Evolutionary conservation across 2,329 filamentous ascomycete genomes (phyloP), one percentile per base, ranked within the genome.

Genomic region (Cylindrodendrum hubeiense): DNA sequence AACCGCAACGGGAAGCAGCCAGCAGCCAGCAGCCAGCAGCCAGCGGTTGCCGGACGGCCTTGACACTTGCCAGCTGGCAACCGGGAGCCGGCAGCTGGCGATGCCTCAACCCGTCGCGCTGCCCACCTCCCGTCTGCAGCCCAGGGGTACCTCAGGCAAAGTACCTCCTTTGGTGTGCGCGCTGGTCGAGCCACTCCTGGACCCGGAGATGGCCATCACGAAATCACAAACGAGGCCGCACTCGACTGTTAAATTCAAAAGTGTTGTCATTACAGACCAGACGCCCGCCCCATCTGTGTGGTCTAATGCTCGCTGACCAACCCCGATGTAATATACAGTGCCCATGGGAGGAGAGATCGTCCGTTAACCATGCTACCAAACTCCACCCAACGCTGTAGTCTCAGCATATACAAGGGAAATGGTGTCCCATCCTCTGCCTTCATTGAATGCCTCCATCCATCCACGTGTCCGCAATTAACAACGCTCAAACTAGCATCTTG

Each of bases 281-380:
- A 78, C 77, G 77, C 78, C 78, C 67, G 68, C 71, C 71, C 65
- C 77, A 67, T 62, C 73, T 74, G 68, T 74, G 72, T 79, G 77
- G 80, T 84, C 81, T 84, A 84, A 82, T 82, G 80, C 79, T 81
- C 79, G 79, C 79, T 79, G 77, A 75, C 77, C 77, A 67, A 74
- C 74, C 78, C 79, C 73, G 75, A 76, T 79, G 78, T 85, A 85
- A 79, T 84, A 80, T 86, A 86, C 83, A 86, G 75, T 72, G 76
- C 78, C 80, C 79, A 81, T 80, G 77, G 79, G 84, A 85, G 84
- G 82, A 85, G 85, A 84, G 83, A 86, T 84, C 79, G 79, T 84
- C 81, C 79, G 79, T 82, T 79, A 78, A 78, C 79, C 79, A 83
- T 74, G 74, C 71, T 71, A 68, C 74, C 72, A 73, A 74, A 75